Evolutionary conservation across 176 grass and related monocot genomes (phyloP).

Genomic region (Musa schizocarpa): DNA sequence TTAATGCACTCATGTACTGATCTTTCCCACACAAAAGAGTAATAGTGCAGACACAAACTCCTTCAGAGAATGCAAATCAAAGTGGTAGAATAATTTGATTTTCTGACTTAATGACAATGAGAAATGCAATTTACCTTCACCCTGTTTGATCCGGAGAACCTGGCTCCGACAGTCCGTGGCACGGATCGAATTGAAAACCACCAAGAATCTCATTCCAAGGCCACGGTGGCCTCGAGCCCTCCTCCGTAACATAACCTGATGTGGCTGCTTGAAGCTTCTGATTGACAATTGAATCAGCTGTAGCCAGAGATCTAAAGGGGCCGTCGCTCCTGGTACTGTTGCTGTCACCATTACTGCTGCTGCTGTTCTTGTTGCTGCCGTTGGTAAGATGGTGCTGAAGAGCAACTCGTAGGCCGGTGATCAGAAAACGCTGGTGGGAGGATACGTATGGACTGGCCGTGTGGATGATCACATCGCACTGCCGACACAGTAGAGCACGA

Average conservation of each 20-base stretch:
- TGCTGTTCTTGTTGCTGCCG: slow-evolving; percentile 23
- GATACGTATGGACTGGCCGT: slow-evolving; percentile 30
- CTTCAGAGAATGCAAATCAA: neutral
- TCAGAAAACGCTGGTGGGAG: slow-evolving; percentile 55
- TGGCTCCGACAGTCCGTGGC: slow-evolving; percentile 33
- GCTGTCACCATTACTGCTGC: slow-evolving; percentile 24
- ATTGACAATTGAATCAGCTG: neutral
- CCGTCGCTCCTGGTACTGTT: slow-evolving; percentile 9
- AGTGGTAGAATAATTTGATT: neutral
- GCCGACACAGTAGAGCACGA: slow-evolving; percentile 61
- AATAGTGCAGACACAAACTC: no score
- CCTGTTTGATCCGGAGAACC: slow-evolving; percentile 27
- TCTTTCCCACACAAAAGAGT: no score
- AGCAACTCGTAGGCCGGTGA: slow-evolving; percentile 62
- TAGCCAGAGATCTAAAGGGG: neutral
- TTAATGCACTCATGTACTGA: no score
- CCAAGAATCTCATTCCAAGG: slow-evolving; percentile 40
- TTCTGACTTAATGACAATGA: neutral
- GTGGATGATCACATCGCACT: slow-evolving; percentile 61
- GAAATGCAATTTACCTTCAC: no score
- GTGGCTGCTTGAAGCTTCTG: slow-evolving; percentile 15
- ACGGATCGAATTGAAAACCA: slow-evolving; percentile 19
- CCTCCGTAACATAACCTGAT: neutral
- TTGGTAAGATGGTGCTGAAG: slow-evolving; percentile 24
- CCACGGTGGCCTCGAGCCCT: slow-evolving; percentile 22